A percentile compares a stretch with the other conserved stretches of the same genome.
phyloP scores from a whole-genome alignment of 257 asterid genomes.

The Nicotiana undulata region DNA sequence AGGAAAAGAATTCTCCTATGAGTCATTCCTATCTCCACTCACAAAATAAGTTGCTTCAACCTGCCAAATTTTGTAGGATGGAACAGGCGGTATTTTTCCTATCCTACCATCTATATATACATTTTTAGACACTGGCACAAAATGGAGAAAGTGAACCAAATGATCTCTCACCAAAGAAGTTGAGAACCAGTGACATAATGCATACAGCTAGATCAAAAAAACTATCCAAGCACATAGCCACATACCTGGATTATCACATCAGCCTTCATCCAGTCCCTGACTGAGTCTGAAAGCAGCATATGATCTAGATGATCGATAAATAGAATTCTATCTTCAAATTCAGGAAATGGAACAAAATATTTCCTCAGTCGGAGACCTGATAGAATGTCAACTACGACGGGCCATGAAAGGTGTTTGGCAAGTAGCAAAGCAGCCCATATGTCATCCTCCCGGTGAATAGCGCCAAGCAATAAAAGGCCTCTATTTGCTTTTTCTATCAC shows the following conservation, averaged over 20 bases:
- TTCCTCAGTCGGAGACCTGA: slow-evolving; percentile 91
- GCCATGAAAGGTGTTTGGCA: slow-evolving; percentile 91
- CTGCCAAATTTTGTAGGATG: neutral
- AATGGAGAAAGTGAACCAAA: neutral
- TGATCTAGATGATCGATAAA: slow-evolving; percentile 93
- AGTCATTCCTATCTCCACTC: neutral
- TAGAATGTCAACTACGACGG: slow-evolving; percentile 69
- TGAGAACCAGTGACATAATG: neutral
- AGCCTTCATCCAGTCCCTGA: slow-evolving; percentile 61
- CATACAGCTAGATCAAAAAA: slow-evolving; percentile 2
- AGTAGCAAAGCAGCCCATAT: slow-evolving; percentile 92
- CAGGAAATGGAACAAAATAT: slow-evolving; percentile 52
- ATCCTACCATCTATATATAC: neutral
- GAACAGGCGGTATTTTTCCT: neutral
- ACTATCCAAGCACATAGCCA: slow-evolving; percentile 29
- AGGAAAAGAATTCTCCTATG: neutral
- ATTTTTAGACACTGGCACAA: neutral
- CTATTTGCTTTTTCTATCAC: slow-evolving; percentile 62
- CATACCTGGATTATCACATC: slow-evolving; percentile 90
- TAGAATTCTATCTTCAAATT: slow-evolving; percentile 43
- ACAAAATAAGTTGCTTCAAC: neutral
- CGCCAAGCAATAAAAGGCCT: slow-evolving; percentile 73
- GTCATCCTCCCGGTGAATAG: slow-evolving; percentile 82
- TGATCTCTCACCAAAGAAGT: neutral
- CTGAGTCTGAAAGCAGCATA: slow-evolving; percentile 63